These are phyloP conservation scores for Cutaneotrichosporon sp. DNA, from an alignment of 1,284 basidiomycete genomes.

Conservation along the genomic window DNA sequence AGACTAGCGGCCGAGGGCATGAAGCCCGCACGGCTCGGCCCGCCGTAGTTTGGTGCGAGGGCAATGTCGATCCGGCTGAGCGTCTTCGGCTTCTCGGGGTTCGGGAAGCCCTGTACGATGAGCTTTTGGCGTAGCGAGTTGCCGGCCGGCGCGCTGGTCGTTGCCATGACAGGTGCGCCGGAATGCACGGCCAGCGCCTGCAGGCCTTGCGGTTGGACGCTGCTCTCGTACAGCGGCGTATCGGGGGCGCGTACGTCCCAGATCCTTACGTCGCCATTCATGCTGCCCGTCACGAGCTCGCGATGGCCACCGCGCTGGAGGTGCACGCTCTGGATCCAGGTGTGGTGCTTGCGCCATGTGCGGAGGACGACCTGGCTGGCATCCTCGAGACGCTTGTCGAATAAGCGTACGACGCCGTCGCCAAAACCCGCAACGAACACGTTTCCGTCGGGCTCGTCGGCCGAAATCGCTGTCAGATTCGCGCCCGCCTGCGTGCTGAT, in stretches of 20 bases:
- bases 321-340: slow-evolving; percentile 89
- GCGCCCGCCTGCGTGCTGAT: slow-evolving; percentile 85
- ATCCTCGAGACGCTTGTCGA: slow-evolving; percentile 83
- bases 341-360: slow-evolving; percentile 76
- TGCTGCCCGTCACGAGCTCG: slow-evolving; percentile 87
- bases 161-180: slow-evolving; percentile 79
- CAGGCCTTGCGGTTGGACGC: slow-evolving; percentile 69
- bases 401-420: slow-evolving; percentile 85
- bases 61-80: slow-evolving; percentile 43
- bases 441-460: slow-evolving; percentile 71
- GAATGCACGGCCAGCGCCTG: slow-evolving; percentile 86
- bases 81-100: slow-evolving; percentile 38
- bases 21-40: slow-evolving; percentile 31
- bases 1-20: slow-evolving; percentile 48
- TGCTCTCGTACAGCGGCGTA: slow-evolving; percentile 64
- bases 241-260: slow-evolving; percentile 84
- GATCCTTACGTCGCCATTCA: slow-evolving; percentile 85
- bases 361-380: slow-evolving; percentile 76
- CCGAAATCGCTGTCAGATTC: slow-evolving; percentile 80
- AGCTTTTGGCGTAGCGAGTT: slow-evolving; percentile 45
- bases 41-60: slow-evolving; percentile 35
- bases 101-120: slow-evolving; percentile 48
- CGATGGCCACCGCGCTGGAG: slow-evolving; percentile 72
- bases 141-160: slow-evolving; percentile 54
- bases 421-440: slow-evolving; percentile 89